Evolutionary conservation across 768 basidiomycete genomes (phyloP), one percentile per base, ranked within the genome.

Genomic region (Russula ochroleuca): DNA sequence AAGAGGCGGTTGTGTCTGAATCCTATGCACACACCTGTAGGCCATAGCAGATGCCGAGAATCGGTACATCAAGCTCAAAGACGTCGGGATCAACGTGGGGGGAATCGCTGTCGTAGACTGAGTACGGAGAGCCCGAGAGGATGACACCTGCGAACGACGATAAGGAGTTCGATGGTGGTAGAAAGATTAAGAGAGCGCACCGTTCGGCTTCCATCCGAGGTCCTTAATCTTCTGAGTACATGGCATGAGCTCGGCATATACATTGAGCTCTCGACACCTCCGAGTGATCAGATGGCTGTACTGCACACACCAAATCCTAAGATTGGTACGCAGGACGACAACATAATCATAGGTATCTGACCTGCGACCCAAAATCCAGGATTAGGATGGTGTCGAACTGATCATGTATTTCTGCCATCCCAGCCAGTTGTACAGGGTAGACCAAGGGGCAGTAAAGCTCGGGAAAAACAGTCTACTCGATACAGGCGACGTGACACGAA

Each of bases 201-300:
- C 97, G 80, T 94, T 96, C 0, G 97, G 97, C 73, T 90, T 93
- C 83, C 97, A 98, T 33, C 82, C 82, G 40, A 99, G 76, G 61
- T 98, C 93, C 66, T 83, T 81, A 64, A 98, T 81, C 76, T 88
- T 90, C 33, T 89, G 87, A 1, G 97, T 99, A 74, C 97, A 99
- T 28, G 97, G 94, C 84, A 97, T 84, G 71, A 99, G 81, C 78
- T 99, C 97, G 57, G 96, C 96, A 72, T 98, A 98, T 59, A 99
- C 93, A 60, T 93, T 92, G 72, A 94, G 83, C 75, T 99, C 97
- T 72, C 97, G 88, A 82, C 96, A 98, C 85, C 97, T 83, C 73
- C 97, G 80, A 8, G 95, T 97, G 75, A 98, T 98, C 67, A 99
- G 79, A 80, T 98, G 97, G 68, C 95, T 95, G 76, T 96, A 96